A percentile compares a stretch with the other conserved stretches of the same genome.
Conservation (phyloP, 2,329 filamentous ascomycete genomes). For the Neocucurbitaria cava region DNA sequence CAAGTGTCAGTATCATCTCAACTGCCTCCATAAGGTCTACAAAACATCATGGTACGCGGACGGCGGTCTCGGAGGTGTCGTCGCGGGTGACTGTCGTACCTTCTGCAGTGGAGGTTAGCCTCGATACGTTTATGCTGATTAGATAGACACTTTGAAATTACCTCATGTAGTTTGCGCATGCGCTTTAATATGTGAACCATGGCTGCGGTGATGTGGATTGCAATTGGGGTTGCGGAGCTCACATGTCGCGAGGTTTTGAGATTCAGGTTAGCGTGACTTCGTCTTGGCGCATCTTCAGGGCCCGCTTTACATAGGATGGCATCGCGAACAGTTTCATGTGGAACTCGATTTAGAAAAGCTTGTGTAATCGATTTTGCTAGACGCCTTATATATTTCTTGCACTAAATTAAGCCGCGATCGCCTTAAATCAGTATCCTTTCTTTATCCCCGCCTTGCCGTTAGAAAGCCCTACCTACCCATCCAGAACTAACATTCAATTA, state of each 20-base stretch:
- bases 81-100: conserved; percentile 32
- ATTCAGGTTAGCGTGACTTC: conserved; percentile 15
- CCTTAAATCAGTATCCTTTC: neutral
- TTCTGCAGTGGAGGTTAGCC: conserved; percentile 39
- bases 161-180: conserved; percentile 75
- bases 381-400: neutral
- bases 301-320: too few relatives aligned
- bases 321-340: neutral
- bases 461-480: conserved; percentile 2
- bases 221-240: conserved; percentile 26
- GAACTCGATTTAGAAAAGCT: neutral
- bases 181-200: conserved; percentile 70
- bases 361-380: neutral
- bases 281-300: conserved; percentile 20
- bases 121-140: neutral
- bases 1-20: conserved; percentile 8
- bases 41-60: neutral
- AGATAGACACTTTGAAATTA: conserved; percentile 53
- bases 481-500: conserved; percentile 12
- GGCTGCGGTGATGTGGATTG: conserved; percentile 26
- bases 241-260: conserved; percentile 33
- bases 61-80: conserved; percentile 23
- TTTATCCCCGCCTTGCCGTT: neutral
- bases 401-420: neutral
- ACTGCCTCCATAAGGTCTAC: neutral